These are phyloP conservation scores for Dioscorea zingiberensis DNA, from an alignment of 106 monocot species.

Conservation along the genomic window DNA sequence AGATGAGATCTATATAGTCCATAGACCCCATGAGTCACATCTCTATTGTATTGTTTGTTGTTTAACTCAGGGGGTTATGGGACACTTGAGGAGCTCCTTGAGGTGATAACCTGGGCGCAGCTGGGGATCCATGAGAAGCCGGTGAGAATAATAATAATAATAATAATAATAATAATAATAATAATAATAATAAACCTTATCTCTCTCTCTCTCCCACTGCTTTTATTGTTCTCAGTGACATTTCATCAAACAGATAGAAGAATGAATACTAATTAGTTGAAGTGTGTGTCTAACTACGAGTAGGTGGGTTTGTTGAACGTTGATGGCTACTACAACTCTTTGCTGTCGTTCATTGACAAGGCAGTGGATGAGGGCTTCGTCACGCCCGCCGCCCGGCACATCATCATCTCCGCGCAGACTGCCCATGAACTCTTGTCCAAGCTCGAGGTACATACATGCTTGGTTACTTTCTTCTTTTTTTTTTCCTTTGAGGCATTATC, in stretches of 20 bases:
- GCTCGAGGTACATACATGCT: constrained; percentile 25
- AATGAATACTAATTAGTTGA: background rate
- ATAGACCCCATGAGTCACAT: background rate
- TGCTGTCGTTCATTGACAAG: constrained; percentile 50
- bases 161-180: too few species aligned
- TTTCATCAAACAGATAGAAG: background rate
- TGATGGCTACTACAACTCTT: constrained; percentile 56
- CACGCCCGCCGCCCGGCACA: constrained; percentile 31
- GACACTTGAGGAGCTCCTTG: constrained; percentile 8
- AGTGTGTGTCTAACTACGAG: background rate
- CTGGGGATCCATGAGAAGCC: constrained; percentile 12
- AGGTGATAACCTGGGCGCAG: constrained; percentile 13
- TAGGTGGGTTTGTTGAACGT: constrained; percentile 62
- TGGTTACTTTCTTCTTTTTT: background rate
- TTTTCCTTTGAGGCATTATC: background rate
- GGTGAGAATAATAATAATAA: background rate
- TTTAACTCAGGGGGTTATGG: constrained; percentile 3
- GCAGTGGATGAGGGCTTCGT: constrained; percentile 60
- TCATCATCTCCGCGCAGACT: constrained; percentile 36
- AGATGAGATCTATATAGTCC: background rate
- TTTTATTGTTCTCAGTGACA: too few species aligned
- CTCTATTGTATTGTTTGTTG: background rate
- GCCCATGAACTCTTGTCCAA: constrained; percentile 32
- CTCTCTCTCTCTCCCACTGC: background rate
- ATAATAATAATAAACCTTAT: too few species aligned